These are phyloP conservation scores for Polytrichum formosum DNA, from an alignment of 225 moss, liverwort and hornwort species.

Conservation along the genomic window DNA sequence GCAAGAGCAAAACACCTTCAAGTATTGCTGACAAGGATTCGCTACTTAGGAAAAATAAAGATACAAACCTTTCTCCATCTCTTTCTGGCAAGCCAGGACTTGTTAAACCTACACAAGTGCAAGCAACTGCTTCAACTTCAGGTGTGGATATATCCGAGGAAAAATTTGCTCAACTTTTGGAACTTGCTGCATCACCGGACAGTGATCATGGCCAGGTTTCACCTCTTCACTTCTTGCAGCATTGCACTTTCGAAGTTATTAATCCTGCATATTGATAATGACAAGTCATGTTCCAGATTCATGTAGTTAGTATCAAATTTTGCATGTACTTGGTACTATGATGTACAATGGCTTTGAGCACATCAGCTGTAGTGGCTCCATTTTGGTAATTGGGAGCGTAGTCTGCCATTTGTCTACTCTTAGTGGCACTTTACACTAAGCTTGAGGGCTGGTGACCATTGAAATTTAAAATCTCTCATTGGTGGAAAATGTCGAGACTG, in stretches of 20 bases:
- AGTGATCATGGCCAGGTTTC: constrained; percentile 33
- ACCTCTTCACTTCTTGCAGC: not conserved
- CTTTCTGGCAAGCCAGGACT: constrained; percentile 13
- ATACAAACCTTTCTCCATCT: not conserved
- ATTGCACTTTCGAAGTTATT: too few relatives aligned
- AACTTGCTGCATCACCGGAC: constrained; percentile 25
- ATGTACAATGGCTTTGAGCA: too few relatives aligned
- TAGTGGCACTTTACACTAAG: too few relatives aligned
- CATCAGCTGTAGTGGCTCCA: too few relatives aligned
- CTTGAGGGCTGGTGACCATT: too few relatives aligned
- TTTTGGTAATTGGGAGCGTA: too few relatives aligned
- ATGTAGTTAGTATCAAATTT: too few relatives aligned
- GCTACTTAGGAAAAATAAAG: constrained; percentile 9
- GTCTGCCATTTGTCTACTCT: too few relatives aligned
- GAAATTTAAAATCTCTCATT: too few relatives aligned
- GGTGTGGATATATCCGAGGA: constrained; percentile 41
- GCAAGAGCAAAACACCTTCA: constrained; percentile 10
- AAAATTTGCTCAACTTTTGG: constrained; percentile 41
- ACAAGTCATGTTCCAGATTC: too few relatives aligned
- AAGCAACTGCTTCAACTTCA: constrained; percentile 4
- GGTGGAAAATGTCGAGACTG: too few relatives aligned
- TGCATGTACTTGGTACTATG: too few relatives aligned
- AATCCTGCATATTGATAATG: not conserved
- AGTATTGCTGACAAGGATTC: constrained; percentile 17
- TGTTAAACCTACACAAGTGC: constrained; percentile 18